A percentile compares a stretch with the other conserved stretches of the same genome.
These are phyloP conservation scores for Suillus occidentalis DNA, from an alignment of 768 basidiomycete species.

Conservation along the genomic window DNA sequence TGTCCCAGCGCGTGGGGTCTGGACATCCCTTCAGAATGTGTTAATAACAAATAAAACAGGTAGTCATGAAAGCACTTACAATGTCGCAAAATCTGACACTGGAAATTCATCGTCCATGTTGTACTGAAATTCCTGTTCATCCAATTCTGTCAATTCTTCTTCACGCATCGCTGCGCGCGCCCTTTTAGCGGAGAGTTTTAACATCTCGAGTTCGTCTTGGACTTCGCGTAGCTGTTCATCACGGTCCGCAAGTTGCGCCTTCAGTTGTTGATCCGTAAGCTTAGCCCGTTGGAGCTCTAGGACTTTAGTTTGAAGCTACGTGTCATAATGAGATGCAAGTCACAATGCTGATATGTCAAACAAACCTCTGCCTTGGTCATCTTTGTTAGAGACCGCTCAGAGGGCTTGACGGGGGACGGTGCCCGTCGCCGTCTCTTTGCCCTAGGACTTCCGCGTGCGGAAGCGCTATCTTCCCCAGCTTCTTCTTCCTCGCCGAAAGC, in stretches of 20 bases:
- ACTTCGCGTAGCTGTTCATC: slow-evolving; percentile 21
- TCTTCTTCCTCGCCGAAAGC: slow-evolving; percentile 3
- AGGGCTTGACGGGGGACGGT: slow-evolving; percentile 9
- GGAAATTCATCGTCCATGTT: neutral
- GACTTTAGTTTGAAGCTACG: slow-evolving; percentile 1
- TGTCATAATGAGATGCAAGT: neutral
- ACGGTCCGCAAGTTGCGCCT: slow-evolving; percentile 27
- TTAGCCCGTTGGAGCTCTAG: neutral
- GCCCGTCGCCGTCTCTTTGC: slow-evolving; percentile 14
- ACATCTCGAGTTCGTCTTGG: neutral
- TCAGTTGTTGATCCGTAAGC: slow-evolving; percentile 22
- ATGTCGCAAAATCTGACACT: slow-evolving; percentile 8
- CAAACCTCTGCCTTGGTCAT: slow-evolving; percentile 46
- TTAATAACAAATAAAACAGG: neutral
- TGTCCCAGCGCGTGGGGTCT: neutral
- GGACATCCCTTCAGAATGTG: neutral
- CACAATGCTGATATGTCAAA: neutral
- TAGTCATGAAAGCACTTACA: neutral
- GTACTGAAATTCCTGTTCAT: slow-evolving; percentile 7
- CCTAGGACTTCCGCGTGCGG: slow-evolving; percentile 9
- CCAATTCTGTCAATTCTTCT: slow-evolving; percentile 15
- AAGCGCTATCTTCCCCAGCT: slow-evolving; percentile 10
- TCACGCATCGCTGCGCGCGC: slow-evolving; percentile 2
- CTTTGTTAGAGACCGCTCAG: slow-evolving; percentile 29
- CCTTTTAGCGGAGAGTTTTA: neutral